Percentiles rank a stretch among this genome's conserved stretches.
These are phyloP conservation scores for Gyromitra esculenta DNA, from an alignment of 2,329 filamentous ascomycete genomes.

Conservation along the genomic window DNA sequence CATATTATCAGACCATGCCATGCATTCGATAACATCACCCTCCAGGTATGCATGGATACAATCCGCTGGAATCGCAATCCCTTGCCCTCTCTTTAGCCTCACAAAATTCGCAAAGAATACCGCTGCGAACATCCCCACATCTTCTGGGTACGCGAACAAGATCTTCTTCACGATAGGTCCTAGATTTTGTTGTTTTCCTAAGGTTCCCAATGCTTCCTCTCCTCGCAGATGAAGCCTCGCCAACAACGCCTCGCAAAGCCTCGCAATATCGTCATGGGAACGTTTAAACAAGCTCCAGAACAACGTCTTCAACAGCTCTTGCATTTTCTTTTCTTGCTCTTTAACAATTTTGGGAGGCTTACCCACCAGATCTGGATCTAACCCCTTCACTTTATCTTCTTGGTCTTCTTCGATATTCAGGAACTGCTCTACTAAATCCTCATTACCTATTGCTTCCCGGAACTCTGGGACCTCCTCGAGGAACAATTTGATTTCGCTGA, in stretches of 20 bases:
- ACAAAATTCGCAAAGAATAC: slow-evolving; percentile 80
- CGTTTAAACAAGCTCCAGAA: slow-evolving; percentile 34
- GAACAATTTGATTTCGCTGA: slow-evolving; percentile 69
- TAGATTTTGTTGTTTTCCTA: slow-evolving; percentile 34
- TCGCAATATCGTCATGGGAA: slow-evolving; percentile 31
- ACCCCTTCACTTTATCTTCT: slow-evolving; percentile 7
- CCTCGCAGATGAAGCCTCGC: slow-evolving; percentile 26
- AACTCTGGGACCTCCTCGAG: slow-evolving; percentile 61
- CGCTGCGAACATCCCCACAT: slow-evolving; percentile 75
- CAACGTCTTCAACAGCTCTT: slow-evolving; percentile 37
- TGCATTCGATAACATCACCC: slow-evolving; percentile 80
- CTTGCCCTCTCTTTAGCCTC: slow-evolving; percentile 71
- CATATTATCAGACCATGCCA: slow-evolving; percentile 79
- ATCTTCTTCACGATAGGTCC: slow-evolving; percentile 38
- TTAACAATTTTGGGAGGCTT: slow-evolving; percentile 17
- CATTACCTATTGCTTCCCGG: slow-evolving; percentile 34
- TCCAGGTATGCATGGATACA: slow-evolving; percentile 78
- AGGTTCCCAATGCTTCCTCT: slow-evolving; percentile 23
- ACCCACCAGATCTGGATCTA: slow-evolving; percentile 14
- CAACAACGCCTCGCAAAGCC: slow-evolving; percentile 28
- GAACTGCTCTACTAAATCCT: slow-evolving; percentile 39
- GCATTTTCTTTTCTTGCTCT: slow-evolving; percentile 1
- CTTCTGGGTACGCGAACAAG: slow-evolving; percentile 58
- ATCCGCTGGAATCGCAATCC: slow-evolving; percentile 76
- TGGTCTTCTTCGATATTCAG: slow-evolving; percentile 8